Percentiles rank a stretch among this genome's conserved stretches.
phyloP scores from a whole-genome alignment of 1,139 yeast genomes.

The Chernovozyma sophiae-reginae region DNA sequence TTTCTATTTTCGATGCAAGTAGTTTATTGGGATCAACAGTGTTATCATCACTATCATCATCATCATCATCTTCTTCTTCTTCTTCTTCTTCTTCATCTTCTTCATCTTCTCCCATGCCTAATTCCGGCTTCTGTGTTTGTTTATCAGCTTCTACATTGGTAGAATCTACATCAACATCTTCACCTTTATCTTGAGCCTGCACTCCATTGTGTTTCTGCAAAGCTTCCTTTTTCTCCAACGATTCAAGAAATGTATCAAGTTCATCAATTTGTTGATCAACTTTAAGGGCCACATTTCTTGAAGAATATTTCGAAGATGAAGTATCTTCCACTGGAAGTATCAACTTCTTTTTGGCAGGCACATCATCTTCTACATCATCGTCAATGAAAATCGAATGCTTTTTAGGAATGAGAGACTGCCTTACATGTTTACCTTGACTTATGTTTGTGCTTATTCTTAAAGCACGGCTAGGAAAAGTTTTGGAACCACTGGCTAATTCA shows the following conservation, averaged over 20 bases:
- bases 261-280: slow-evolving; percentile 15
- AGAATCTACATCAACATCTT: neutral
- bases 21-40: slow-evolving; percentile 17
- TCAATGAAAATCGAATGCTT: slow-evolving; percentile 1
- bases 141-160: neutral
- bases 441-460: neutral
- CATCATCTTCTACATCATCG: neutral
- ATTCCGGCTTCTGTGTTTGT: neutral
- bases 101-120: neutral
- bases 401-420: neutral
- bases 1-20: slow-evolving; percentile 24
- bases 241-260: slow-evolving; percentile 17
- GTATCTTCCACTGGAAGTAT: neutral
- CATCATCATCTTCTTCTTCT: slow-evolving; percentile 8
- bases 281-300: neutral
- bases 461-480: neutral
- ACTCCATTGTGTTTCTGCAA: neutral
- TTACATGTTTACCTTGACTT: neutral
- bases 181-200: neutral
- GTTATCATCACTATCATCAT: slow-evolving; percentile 7
- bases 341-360: neutral
- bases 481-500: neutral
- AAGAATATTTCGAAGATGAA: neutral
- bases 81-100: slow-evolving; percentile 11
- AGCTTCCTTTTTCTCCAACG: neutral